phyloP scores from a whole-genome alignment of 2,329 filamentous ascomycete genomes.

The Monascus ruber region DNA sequence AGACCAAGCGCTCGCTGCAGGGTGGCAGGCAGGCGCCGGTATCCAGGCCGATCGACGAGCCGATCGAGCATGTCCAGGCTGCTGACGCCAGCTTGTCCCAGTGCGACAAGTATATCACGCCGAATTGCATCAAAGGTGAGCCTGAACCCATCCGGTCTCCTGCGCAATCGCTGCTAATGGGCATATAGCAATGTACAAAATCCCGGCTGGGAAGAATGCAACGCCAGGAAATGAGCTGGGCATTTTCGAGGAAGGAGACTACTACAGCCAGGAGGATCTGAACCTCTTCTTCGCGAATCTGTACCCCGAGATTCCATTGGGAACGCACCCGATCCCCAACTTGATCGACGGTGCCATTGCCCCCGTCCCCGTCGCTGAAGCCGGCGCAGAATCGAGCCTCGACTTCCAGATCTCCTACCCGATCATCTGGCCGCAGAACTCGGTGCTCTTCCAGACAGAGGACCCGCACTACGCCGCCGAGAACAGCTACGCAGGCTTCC shows the following conservation, averaged over 20 bases:
- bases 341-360: constrained; percentile 30
- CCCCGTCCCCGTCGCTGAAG: constrained; percentile 15
- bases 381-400: constrained; percentile 31
- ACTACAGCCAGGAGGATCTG: constrained; percentile 36
- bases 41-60: too few species aligned
- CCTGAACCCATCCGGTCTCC: constrained; percentile 1
- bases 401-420: constrained; percentile 38
- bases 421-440: constrained; percentile 39
- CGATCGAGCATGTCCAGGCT: too few species aligned
- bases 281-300: constrained; percentile 30
- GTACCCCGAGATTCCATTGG: constrained; percentile 24
- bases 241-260: constrained; percentile 37
- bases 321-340: constrained; percentile 29
- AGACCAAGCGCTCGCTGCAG: too few species aligned
- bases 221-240: constrained; percentile 31
- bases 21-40: too few species aligned
- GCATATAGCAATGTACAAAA: constrained; percentile 30
- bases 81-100: neutral
- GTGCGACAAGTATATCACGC: constrained; percentile 27
- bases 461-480: constrained; percentile 29
- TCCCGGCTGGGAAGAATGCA: constrained; percentile 25
- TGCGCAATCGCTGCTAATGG: constrained; percentile 1
- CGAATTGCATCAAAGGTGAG: constrained; percentile 28
- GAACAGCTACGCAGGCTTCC: constrained; percentile 27
- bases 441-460: constrained; percentile 38